These are phyloP conservation scores for Wickerhamomyces kurtzmanii DNA, from an alignment of 805 yeast genomes.

Conservation along the genomic window DNA sequence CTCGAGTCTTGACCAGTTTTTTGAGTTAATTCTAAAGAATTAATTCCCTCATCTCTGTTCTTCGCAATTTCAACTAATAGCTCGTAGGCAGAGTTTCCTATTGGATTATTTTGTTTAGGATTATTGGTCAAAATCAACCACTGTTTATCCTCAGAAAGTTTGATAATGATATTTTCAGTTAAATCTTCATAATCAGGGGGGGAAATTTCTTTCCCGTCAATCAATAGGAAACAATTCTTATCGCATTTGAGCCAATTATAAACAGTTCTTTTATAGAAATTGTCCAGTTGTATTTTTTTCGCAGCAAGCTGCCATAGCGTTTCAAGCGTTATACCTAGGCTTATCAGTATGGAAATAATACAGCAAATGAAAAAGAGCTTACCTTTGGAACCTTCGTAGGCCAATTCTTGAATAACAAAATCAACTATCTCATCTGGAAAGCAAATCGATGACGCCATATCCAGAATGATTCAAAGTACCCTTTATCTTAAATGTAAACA, in stretches of 20 bases:
- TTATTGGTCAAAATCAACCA: constrained; percentile 52
- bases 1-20: constrained; percentile 62
- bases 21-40: constrained; percentile 44
- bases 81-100: constrained; percentile 49
- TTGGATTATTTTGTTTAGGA: constrained; percentile 34
- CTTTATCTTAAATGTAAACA: too few species aligned
- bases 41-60: constrained; percentile 44
- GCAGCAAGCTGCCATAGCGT: constrained; percentile 23
- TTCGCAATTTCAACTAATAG: constrained; percentile 52
- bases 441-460: too few species aligned
- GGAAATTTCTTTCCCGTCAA: constrained; percentile 12
- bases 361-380: too few species aligned
- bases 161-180: constrained; percentile 12
- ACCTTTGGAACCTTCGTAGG: constrained; percentile 22
- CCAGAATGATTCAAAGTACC: too few species aligned
- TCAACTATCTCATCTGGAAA: constrained; percentile 27
- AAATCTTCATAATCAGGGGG: constrained; percentile 5
- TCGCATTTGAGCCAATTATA: too few species aligned
- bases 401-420: constrained; percentile 20
- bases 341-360: too few species aligned
- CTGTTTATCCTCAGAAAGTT: constrained; percentile 44
- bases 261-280: constrained; percentile 20
- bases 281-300: constrained; percentile 15
- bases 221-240: constrained; percentile 29
- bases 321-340: constrained; percentile 20